These are phyloP conservation scores for Metschnikowia koreensis DNA, from an alignment of 805 yeast genomes.

Conservation along the genomic window DNA sequence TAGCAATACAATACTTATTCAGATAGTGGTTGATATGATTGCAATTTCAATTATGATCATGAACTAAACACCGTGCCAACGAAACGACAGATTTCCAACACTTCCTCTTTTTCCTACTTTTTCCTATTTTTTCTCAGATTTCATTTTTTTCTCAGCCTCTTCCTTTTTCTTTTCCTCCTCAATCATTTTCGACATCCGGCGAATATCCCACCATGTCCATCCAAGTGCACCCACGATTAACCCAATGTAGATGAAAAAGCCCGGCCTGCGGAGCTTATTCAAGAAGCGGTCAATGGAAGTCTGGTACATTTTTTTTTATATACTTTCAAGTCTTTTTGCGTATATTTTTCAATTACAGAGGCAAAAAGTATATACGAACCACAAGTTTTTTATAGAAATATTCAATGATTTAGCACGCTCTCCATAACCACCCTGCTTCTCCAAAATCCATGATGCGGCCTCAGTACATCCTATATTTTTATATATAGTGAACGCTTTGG, in stretches of 20 bases:
- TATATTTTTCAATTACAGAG: too few species aligned
- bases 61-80: too few species aligned
- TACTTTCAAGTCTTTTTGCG: not conserved
- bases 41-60: too few species aligned
- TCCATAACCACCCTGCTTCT: too few species aligned
- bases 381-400: too few species aligned
- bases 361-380: too few species aligned
- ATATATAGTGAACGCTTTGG: not conserved
- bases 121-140: not conserved
- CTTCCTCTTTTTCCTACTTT: not conserved
- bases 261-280: conserved; percentile 31
- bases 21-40: too few species aligned
- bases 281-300: conserved; percentile 32
- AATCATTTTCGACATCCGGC: conserved; percentile 15
- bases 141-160: not conserved
- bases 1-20: too few species aligned
- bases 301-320: conserved; percentile 11
- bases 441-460: not conserved
- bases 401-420: too few species aligned
- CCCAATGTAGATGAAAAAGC: conserved; percentile 34
- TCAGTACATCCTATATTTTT: not conserved
- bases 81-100: too few species aligned
- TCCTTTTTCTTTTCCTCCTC: conserved; percentile 11
- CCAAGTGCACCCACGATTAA: conserved; percentile 26
- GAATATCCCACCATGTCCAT: conserved; percentile 21